Conservation (phyloP, 805 yeast genomes). For the Metschnikowia koreensis region DNA sequence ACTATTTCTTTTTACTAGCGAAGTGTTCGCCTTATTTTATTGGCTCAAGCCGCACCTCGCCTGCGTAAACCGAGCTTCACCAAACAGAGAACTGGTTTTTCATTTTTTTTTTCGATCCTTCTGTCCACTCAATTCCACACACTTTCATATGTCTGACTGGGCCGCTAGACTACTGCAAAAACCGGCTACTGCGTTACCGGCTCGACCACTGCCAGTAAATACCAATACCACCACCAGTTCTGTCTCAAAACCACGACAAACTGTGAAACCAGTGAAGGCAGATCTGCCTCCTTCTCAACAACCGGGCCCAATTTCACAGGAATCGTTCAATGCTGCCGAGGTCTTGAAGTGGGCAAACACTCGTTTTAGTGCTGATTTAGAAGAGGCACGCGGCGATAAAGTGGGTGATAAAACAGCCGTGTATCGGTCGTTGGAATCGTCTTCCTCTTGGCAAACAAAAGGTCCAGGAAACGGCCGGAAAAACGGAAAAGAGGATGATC, state of each 20-base stretch:
- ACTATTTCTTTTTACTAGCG: too few species aligned
- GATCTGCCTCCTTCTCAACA: neutral
- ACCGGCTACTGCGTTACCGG: too few species aligned
- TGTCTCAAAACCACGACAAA: neutral
- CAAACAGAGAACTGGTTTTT: too few species aligned
- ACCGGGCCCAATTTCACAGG: slow-evolving; percentile 3
- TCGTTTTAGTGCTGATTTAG: slow-evolving; percentile 18
- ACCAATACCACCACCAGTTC: slow-evolving; percentile 2
- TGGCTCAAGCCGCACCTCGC: too few species aligned
- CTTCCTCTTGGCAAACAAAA: slow-evolving; percentile 19
- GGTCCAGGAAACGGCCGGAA: slow-evolving; percentile 5
- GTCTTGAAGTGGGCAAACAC: slow-evolving; percentile 20
- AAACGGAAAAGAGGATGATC: slow-evolving; percentile 9
- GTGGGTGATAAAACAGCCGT: slow-evolving; percentile 19
- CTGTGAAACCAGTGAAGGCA: neutral
- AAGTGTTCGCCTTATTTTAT: too few species aligned
- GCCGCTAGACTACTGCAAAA: slow-evolving; percentile 16
- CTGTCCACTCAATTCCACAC: neutral
- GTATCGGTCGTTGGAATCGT: slow-evolving; percentile 26
- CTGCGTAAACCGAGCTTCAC: too few species aligned
- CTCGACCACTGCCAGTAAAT: too few species aligned
- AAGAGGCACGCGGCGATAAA: slow-evolving; percentile 22
- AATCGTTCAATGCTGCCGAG: slow-evolving; percentile 20
- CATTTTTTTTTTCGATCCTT: too few species aligned
- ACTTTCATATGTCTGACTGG: slow-evolving; percentile 15